Percentiles rank a stretch among this genome's conserved stretches.
Evolutionary conservation across 31 red algal species (phyloP).

Genomic region (Odonthalia washingtoniensis): DNA sequence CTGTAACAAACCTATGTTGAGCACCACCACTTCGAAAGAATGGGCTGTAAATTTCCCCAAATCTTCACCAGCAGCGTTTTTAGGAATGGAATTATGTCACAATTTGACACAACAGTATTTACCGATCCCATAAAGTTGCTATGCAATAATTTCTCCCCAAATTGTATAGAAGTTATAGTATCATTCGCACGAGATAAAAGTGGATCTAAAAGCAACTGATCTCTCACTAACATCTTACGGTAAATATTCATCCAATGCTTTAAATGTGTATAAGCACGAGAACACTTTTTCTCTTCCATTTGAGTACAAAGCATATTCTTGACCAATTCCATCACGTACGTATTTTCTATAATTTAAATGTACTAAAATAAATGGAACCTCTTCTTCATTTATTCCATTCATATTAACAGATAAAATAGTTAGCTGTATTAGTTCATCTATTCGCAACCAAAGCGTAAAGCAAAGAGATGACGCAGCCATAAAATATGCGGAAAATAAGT

Average conservation of each 20-base stretch:
- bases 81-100: slow-evolving; percentile 5
- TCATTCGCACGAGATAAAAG: background rate
- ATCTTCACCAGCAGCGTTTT: slow-evolving; percentile 9
- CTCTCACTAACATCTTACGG: background rate
- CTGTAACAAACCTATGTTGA: slow-evolving; percentile 14
- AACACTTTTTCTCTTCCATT: background rate
- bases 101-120: background rate
- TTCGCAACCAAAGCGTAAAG: slow-evolving; percentile 2
- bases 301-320: background rate
- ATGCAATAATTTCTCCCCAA: slow-evolving; percentile 13
- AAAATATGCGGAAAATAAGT: background rate
- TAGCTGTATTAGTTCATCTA: slow-evolving; percentile 31
- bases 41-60: slow-evolving; percentile 21
- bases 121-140: slow-evolving; percentile 13
- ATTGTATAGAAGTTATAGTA: background rate
- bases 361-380: background rate
- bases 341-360: slow-evolving; percentile 12
- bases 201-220: background rate
- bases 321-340: background rate
- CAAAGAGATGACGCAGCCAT: background rate
- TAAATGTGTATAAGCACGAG: slow-evolving; percentile 9
- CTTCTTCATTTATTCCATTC: background rate
- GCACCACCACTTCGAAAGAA: background rate
- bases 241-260: background rate
- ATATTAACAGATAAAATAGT: background rate